Evolutionary conservation across 441 rosid species (phyloP), one percentile per base, ranked within the genome.

Genomic region (Populus tomentosa): DNA sequence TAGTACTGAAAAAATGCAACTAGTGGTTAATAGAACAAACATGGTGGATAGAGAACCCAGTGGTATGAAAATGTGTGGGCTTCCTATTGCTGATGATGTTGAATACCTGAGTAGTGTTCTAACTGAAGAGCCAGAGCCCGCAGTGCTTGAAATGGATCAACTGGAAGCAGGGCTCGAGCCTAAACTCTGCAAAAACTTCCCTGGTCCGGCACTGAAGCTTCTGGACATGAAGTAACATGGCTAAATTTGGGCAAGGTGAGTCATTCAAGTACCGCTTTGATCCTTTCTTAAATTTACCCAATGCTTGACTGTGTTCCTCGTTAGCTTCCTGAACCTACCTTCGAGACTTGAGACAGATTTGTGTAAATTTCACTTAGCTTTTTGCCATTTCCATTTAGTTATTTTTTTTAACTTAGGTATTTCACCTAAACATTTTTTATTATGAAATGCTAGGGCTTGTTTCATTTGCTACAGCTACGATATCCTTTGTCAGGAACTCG

Each of bases 101-200:
- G 94, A 88, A 77, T 89, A 85, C 81, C 86, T 87, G 4, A 91
- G 97, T 76, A 94, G 97, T 33, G 91, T 92, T 83, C 86, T 94
- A 40, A 94, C 97, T 1, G 97, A 90, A 71, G 98, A 92, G 87
- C 88, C 85, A 70, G 97, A 87, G 78, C 68, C 79, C 9, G 90
- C 82, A 85, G 72, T 74, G 24, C 75, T 79, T 62, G 95, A 91
- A 85, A 91, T 91, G 90, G 89, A 87, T 79, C 89, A 85, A 69
- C 83, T 94, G 84, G 98, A 90, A 88, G 89, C 94, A 80, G 97
- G 89, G 80, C 89, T 94, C 21, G 91, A 87, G 75, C 87, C 90
- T 78, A 93, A 94, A 87, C 87, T 38, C 3, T 92, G 67, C 93
- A 84, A 84, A 94, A 91, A 78, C 89, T 92, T 74, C 90, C 88